Percentiles rank a stretch among this genome's conserved stretches.
phyloP scores from a whole-genome alignment of 2,329 filamentous ascomycete species.

The Diplodia corticola region DNA sequence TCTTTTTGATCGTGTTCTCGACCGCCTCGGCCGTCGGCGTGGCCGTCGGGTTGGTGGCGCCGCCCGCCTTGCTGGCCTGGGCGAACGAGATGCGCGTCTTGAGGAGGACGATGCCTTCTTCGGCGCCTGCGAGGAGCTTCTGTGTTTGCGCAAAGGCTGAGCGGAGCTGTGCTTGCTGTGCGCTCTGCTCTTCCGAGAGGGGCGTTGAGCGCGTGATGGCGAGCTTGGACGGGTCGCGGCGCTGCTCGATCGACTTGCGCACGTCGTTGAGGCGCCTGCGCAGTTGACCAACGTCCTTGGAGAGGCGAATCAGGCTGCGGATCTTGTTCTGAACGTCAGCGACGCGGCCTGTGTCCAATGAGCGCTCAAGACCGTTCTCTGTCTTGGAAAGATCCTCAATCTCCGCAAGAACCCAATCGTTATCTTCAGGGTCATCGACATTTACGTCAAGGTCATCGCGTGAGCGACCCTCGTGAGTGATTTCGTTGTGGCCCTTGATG shows the following conservation, averaged over 20 bases:
- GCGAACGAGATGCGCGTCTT: conserved; percentile 71
- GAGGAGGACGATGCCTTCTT: conserved; percentile 76
- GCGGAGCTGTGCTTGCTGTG: conserved; percentile 81
- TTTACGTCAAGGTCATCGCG: conserved; percentile 63
- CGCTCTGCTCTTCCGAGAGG: conserved; percentile 78
- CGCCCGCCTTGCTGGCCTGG: conserved; percentile 51
- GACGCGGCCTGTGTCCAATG: conserved; percentile 68
- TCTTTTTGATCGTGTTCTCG: conserved; percentile 84
- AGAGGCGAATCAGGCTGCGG: conserved; percentile 65
- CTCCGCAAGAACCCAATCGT: conserved; percentile 75
- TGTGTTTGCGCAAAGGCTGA: conserved; percentile 73
- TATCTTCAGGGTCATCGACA: conserved; percentile 48
- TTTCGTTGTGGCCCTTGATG: conserved; percentile 62
- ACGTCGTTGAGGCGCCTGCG: conserved; percentile 67
- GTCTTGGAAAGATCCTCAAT: conserved; percentile 66
- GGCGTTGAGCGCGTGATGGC: conserved; percentile 69
- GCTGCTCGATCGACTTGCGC: conserved; percentile 69
- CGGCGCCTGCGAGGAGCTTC: conserved; percentile 72
- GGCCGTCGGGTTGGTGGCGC: conserved; percentile 36
- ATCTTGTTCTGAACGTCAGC: conserved; percentile 69
- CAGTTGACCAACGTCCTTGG: conserved; percentile 69
- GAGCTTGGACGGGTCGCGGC: conserved; percentile 66
- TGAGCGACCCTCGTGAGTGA: conserved; percentile 56
- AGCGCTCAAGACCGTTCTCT: conserved; percentile 61
- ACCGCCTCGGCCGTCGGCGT: conserved; percentile 90